Base-by-base conservation (phyloP, 495 filamentous ascomycete genomes). In the Lentithecium fluviatile region DNA sequence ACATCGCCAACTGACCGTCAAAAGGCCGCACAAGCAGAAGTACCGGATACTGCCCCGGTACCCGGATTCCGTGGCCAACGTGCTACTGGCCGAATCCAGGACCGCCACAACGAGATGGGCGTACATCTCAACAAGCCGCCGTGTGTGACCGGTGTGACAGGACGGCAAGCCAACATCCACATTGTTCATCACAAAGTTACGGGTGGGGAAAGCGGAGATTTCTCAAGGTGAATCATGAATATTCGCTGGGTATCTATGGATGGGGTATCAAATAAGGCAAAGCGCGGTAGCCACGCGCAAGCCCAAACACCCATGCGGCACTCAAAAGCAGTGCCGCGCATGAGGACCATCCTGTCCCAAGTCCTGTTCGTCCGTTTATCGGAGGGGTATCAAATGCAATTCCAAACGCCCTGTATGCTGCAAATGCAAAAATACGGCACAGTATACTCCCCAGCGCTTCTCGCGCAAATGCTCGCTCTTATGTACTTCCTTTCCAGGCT, bases 261-360 rank as follows among this genome's bases (percentile, higher is more conserved):
- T 3, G 45, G 61, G 61, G 61, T 64, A 64, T 64, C 61, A 58
- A 20, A 52, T 43, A 52, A 37, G 61, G 61, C 24, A 58, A 54
- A 47, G 61, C 55, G 61, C 53, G 55, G 36, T 45, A 64, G 61
- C 61, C 61, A 64, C 60, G 46, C 5, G 25, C 42, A n/a, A 49
- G 29, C 51, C 59, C 51, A 62, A 17, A 62, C 3, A 50, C 51
- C 51, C 52, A 24, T 26, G 21, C 52, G 38, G 49, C 48, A 34
- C 51, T 6, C 51, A 32, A 45, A 45, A 24, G n/a, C 26, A 15
- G 52, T 49, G 11, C 45, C 51, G 42, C 53, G 47, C 52, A 63
- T 57, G 46, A 51, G 19, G 46, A 57, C 42, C 10, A 50, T 13
- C 11, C 40, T 43, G 26, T 11, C 34, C 37, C 58, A 36, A 40